Evolutionary conservation across 352 stramenopile genomes (phyloP).

Genomic region (Phytopythium vexans): DNA sequence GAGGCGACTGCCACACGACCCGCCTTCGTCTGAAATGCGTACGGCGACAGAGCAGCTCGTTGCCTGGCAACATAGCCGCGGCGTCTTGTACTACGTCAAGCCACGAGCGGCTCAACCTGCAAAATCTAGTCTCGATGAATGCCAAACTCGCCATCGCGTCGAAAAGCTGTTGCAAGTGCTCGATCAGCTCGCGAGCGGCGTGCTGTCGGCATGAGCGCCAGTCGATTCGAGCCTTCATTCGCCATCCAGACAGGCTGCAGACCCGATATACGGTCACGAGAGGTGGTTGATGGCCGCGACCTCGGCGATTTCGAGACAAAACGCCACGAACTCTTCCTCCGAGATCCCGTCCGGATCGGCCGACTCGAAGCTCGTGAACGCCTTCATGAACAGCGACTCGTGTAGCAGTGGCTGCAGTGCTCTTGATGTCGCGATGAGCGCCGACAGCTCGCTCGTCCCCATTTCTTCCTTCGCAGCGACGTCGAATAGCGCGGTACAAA

Average conservation of each 20-base stretch:
- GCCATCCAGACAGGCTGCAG: too few relatives aligned
- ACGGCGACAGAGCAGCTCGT: background rate
- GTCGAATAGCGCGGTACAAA: constrained; percentile 39
- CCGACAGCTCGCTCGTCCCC: constrained; percentile 16
- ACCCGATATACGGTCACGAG: background rate
- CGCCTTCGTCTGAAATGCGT: too few relatives aligned
- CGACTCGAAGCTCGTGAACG: constrained; percentile 59
- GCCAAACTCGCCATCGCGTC: background rate
- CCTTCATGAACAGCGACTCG: constrained; percentile 55
- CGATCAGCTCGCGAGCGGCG: background rate
- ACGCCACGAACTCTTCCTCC: constrained; percentile 69
- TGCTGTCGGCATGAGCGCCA: background rate
- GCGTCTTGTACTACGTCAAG: constrained; percentile 18
- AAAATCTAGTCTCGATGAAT: background rate
- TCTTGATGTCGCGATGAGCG: constrained; percentile 37
- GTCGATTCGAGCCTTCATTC: too few relatives aligned
- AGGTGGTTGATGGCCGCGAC: constrained; percentile 26
- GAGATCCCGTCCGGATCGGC: constrained; percentile 54
- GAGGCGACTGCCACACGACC: too few relatives aligned
- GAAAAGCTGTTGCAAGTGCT: background rate
- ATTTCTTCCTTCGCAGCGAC: constrained; percentile 7
- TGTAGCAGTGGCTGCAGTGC: constrained; percentile 59
- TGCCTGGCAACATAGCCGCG: constrained; percentile 1
- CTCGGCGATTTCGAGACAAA: constrained; percentile 64
- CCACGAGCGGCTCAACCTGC: constrained; percentile 6